Evolutionary conservation across 148 eudicot species (phyloP).

Genomic region (Spergularia bocconei): DNA sequence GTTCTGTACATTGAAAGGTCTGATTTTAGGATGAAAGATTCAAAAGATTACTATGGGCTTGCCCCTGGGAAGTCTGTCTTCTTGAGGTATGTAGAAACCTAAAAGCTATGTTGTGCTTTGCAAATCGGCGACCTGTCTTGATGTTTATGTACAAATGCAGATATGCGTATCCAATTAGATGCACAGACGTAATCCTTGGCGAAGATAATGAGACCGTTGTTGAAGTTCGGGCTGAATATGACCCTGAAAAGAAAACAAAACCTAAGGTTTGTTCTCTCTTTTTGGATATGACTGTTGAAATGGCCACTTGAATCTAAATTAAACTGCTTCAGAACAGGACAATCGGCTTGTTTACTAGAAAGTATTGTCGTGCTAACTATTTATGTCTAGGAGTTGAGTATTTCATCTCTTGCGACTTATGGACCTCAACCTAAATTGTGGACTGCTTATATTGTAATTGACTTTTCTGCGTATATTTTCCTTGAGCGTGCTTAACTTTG

Average conservation of each 20-base stretch:
- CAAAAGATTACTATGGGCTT: constrained; percentile 96
- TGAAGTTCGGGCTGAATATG: constrained; percentile 91
- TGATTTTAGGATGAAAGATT: constrained; percentile 87
- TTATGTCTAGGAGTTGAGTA: background rate
- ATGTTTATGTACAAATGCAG: constrained; percentile 33
- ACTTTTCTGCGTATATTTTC: background rate
- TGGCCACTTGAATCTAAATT: background rate
- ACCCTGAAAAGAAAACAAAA: constrained; percentile 75
- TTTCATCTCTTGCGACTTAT: background rate
- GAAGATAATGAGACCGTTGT: constrained; percentile 82
- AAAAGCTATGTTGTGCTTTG: background rate
- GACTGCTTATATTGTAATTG: background rate
- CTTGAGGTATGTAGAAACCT: constrained; percentile 50
- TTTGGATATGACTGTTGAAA: background rate
- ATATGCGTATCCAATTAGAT: constrained; percentile 83
- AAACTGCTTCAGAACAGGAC: background rate
- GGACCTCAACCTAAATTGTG: background rate
- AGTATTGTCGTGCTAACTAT: background rate
- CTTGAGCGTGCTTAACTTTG: background rate
- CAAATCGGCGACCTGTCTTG: background rate
- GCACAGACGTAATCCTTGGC: constrained; percentile 81
- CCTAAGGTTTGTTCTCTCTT: constrained; percentile 57
- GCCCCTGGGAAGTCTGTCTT: constrained; percentile 93
- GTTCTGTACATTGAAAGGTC: constrained; percentile 89
- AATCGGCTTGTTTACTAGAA: background rate